Base-by-base conservation (phyloP, 345 rosid genomes). In the Crucihimalaya himalaica region DNA sequence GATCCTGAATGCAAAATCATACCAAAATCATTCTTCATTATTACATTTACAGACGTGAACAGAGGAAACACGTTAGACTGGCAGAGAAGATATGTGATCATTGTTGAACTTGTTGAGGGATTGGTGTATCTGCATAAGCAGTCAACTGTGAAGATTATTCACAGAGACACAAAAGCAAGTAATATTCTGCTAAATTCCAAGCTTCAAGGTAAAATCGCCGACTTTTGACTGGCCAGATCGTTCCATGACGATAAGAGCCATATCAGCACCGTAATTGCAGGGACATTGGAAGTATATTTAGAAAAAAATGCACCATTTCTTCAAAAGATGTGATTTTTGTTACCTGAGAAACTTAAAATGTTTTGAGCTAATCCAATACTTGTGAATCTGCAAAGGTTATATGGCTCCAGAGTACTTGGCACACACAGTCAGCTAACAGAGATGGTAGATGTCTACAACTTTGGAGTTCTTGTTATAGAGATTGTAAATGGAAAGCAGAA, bases 401-500 rank as follows among this genome's bases (percentile, higher is more conserved):
- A 91, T 94, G 97, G 97, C 98, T 71, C 98, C 97, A 0, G 97
- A 94, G 78, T 94, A 89, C 82, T 84, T 91, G 10, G 95, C 92
- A 19, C 90, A 19, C 90, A 90, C 40, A 97, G 99, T 52, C 97
- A 88, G 77, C 78, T 95, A 68, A 89, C 99, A 18, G 99, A 95
- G 76, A 95, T 92, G 74, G 97, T 76, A 43, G 99, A 94, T 63
- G 89, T 91, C 31, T 91, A 94, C 77, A 89, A 95, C 75, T 94
- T 85, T 15, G 98, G 97, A 3, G 96, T 94, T 47, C 90, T 94
- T 54, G 67, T 91, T 74, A 66, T 93, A 58, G 98, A 93, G 83
- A 88, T 85, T 27, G 91, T 85, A 8, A 88, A 95, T 5, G 96
- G 93, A 67, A 88, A 72, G 69, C 97, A 85, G 75, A 95, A 89